phyloP scores from a whole-genome alignment of 2,329 filamentous ascomycete genomes.

The Fragosphaeria purpurea region DNA sequence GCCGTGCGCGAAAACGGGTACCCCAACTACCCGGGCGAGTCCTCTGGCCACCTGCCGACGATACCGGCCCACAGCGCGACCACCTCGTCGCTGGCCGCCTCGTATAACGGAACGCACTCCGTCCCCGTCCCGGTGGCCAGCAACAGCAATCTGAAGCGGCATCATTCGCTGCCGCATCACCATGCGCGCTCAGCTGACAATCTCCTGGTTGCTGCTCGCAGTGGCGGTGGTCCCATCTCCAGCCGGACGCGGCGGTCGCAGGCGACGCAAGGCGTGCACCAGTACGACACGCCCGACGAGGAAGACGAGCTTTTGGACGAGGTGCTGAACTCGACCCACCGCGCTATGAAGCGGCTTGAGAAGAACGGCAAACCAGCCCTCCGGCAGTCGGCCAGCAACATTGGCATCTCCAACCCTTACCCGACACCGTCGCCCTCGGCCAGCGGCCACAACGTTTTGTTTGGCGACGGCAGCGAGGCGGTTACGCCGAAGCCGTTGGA shows the following conservation, averaged over 20 bases:
- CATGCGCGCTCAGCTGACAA: slow-evolving; percentile 56
- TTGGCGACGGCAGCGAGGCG: slow-evolving; percentile 54
- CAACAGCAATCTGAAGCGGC: slow-evolving; percentile 48
- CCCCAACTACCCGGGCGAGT: slow-evolving; percentile 18
- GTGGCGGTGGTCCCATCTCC: slow-evolving; percentile 51
- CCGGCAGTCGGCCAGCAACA: slow-evolving; percentile 55
- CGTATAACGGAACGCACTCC: neutral
- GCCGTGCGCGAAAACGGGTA: slow-evolving; percentile 42
- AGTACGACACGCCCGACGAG: slow-evolving; percentile 91
- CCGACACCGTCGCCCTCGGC: slow-evolving; percentile 67
- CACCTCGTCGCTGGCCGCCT: slow-evolving; percentile 13
- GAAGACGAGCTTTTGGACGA: slow-evolving; percentile 95
- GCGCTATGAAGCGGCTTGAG: slow-evolving; percentile 62
- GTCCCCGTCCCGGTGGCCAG: slow-evolving; percentile 17
- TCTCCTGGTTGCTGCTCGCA: slow-evolving; percentile 44
- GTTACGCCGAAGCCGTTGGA: slow-evolving; percentile 62
- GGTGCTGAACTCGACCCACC: slow-evolving; percentile 66
- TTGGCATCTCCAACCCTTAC: slow-evolving; percentile 51
- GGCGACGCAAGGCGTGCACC: slow-evolving; percentile 63
- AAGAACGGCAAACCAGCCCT: slow-evolving; percentile 40
- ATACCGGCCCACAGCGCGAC: slow-evolving; percentile 45
- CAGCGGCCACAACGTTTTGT: slow-evolving; percentile 67
- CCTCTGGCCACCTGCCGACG: slow-evolving; percentile 26
- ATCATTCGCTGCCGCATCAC: slow-evolving; percentile 55
- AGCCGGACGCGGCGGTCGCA: slow-evolving; percentile 73